Base-by-base conservation (phyloP, 257 asterid genomes). In the Pogostemon cablin region DNA sequence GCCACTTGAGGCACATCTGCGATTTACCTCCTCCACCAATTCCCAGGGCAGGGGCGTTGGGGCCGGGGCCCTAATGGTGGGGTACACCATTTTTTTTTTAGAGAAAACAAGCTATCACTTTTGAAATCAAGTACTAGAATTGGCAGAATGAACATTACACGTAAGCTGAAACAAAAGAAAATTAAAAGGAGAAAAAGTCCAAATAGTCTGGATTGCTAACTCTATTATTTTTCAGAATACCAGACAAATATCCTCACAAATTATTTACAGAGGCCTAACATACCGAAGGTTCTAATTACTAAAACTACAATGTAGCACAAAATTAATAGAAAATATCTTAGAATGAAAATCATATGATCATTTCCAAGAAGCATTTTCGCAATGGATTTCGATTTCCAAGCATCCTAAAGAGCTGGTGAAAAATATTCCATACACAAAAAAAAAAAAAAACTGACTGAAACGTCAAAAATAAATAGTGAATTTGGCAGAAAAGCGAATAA, bases 191-290 rank as follows among this genome's bases (percentile, higher is more conserved):
- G 5, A 47, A 43, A 43, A 43, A 5, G 43, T 32, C 34, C 3
- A 4, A 5, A 67, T 2, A 46, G 74, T 58, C 58, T 25, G 9
- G 40, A 69, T n/a, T 57, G 32, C 32, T 25, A 25, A 1, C 1
- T 25, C 32, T 25, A 25, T 25, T 25, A 25, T 25, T 25, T 25
- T 25, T 25, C 32, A 25, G 32, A 25, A 0, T 1, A 25, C 32
- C 1, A 25, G 2, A 25, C 32, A 25, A 25, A 25, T 25, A 25
- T 25, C 20, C 5, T 32, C 32, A 6, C 15, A 12, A 57, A 47
- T 32, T 60, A 65, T 32, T 20, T 6, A 47, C 41, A 64, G 41
- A 69, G 53, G 34, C 44, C 65, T 39, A 52, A 50, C 32, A 25
- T 15, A 47, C 25, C 52, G 15, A 35, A 3, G 42, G 43, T 17